Base-by-base conservation (phyloP, 169 alveolate genomes). In the Plasmodium coatneyi region DNA sequence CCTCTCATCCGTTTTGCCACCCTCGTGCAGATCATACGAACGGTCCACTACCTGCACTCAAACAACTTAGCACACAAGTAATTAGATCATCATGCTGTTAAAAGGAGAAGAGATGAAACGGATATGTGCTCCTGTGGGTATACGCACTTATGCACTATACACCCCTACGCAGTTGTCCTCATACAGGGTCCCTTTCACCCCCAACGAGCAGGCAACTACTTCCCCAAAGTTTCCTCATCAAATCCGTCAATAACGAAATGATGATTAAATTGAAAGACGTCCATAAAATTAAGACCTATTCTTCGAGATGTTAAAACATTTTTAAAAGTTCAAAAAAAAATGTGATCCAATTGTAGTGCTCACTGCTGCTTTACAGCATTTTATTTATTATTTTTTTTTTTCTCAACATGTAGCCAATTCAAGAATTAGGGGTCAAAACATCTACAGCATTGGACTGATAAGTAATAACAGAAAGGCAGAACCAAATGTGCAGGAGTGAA, bases 211-310 rank as follows among this genome's bases (percentile, higher is more conserved):
- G 92, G 81, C 78, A 84, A 19, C 43, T 84, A 71, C 39, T 32
- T 74, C 92, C 84, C 70, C 79, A 84, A 12, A 84, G 92, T 16
- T 84, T 84, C 78, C 92, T 84, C 30, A 72, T 84, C 30, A 84
- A 84, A 74, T 28, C 76, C 14, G 54, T 84, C 34, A 32, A 84
- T 54, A 84, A 84, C 39, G 92, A 84, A n/a, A 54, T 84, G 14
- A 72, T 84, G 92, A 84, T 84, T 49, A 84, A 84, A 72, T 72
- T 84, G 56, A 80, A 84, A 46, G 92, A 84, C 28, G 30, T 84
- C 14, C 54, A 72, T 74, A 84, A 84, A 30, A 84, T 84, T 72
- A 76, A 5, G 41, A 19, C 70, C 34, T 16, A 32, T 12, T 43
- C 92, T 25, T 30, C 84, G 41, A 84, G 60, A 84, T 7, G 92